Evolutionary conservation across 1,139 yeast species (phyloP), one percentile per base, ranked within the genome.

Genomic region (Diutina siamensis): DNA sequence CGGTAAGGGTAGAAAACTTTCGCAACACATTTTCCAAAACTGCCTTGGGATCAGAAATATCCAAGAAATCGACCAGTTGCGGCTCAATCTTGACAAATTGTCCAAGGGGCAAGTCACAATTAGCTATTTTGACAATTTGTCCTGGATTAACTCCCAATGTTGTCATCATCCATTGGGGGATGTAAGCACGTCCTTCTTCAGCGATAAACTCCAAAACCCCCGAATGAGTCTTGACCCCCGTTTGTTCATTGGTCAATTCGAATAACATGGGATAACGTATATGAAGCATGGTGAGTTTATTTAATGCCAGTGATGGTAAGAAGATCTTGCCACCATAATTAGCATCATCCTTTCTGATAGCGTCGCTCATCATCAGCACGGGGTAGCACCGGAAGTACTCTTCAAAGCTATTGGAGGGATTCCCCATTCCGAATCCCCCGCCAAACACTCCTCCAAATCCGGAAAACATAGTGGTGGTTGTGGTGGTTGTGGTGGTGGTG

Each of bases 241-340:
- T 72, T 44, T 77, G 81, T 56, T 83, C 94, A 50, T 85, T 83
- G 42, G 72, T 69, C 46, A 92, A 66, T 59, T 83, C 85, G 57
- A 94, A 94, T 46, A 92, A 69, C 98, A 94, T 94, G 1, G 99
- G 98, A 57, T 94, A 94, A 53, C 96, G 71, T 47, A 94, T 87
- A 58, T 89, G 94, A 56, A 59, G 59, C 86, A 82, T 81, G 8
- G 96, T 86, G 50, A 94, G 71, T 58, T 84, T 88, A 61, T 83
- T 84, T 52, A 94, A 72, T 1, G 97, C 94, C 44, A 95, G 85
- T 20, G 95, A 94, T 4, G 99, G 99, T 48, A 92, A 64, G 52
- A 89, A 88, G 50, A 92, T 87, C 68, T 94, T 92, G 53, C 98
- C 99, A n/a, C 98, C 97, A 62, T 65, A 89, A 58, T 92, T 89